Evolutionary conservation across 805 yeast genomes (phyloP).

Genomic region (Wickerhamiella shivajii): DNA sequence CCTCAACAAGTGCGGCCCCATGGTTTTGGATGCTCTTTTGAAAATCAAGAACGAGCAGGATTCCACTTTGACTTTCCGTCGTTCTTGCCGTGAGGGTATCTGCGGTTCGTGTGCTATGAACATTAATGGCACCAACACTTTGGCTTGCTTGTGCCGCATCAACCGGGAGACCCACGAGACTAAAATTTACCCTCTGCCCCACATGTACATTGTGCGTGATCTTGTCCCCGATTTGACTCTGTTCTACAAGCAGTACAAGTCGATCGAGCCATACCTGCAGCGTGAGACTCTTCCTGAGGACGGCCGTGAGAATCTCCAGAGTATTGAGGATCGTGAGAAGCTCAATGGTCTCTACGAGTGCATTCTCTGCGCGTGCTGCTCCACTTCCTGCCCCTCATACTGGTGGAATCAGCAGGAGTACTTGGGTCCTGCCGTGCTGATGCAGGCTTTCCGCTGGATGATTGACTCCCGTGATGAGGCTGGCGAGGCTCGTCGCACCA

Average conservation of each 20-base stretch:
- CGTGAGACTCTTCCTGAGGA: conserved; percentile 66
- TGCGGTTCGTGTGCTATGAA: conserved; percentile 99
- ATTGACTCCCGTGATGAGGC: conserved; percentile 95
- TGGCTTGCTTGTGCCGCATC: conserved; percentile 91
- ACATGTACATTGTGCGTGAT: conserved; percentile 94
- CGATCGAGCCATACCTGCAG: conserved; percentile 93
- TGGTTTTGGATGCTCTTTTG: conserved; percentile 88
- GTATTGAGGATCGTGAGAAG: conserved; percentile 85
- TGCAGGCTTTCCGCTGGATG: conserved; percentile 99
- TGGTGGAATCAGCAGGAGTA: conserved; percentile 99
- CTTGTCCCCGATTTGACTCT: conserved; percentile 95
- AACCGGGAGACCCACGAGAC: conserved; percentile 66
- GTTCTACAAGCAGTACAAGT: conserved; percentile 96
- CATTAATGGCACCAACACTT: conserved; percentile 92
- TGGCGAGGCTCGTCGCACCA: conserved; percentile 58
- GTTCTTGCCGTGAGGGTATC: conserved; percentile 98
- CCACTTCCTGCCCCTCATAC: conserved; percentile 97
- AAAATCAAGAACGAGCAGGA: conserved; percentile 96
- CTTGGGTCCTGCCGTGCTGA: conserved; percentile 94
- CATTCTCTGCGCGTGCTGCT: conserved; percentile 96
- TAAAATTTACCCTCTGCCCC: conserved; percentile 94
- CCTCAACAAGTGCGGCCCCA: conserved; percentile 88
- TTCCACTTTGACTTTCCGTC: conserved; percentile 85
- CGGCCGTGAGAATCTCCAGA: conserved; percentile 86
- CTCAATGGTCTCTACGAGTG: conserved; percentile 96